A percentile compares a stretch with the other conserved stretches of the same genome.
Conservation (phyloP, 2,329 filamentous ascomycete species). For the Aspergillus fumigatiaffinis region DNA sequence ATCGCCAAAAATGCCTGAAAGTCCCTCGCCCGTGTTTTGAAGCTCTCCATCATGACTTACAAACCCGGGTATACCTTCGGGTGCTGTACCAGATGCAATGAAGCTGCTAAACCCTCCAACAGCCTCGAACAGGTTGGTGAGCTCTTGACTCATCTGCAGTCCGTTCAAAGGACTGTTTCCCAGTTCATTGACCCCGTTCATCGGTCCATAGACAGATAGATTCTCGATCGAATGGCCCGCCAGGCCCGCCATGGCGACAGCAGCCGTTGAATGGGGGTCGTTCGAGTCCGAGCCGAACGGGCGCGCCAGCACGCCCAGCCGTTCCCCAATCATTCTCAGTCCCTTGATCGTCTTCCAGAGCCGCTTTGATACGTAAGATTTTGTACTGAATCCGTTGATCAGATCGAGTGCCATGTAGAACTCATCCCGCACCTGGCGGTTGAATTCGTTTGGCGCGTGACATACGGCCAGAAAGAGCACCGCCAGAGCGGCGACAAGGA, state of each 20-base stretch:
- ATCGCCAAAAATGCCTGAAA: conserved; percentile 47
- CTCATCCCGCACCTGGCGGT: conserved; percentile 58
- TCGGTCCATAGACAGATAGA: conserved; percentile 46
- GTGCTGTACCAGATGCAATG: conserved; percentile 27
- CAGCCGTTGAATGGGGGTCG: conserved; percentile 59
- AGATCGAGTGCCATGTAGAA: conserved; percentile 65
- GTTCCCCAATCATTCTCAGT: conserved; percentile 60
- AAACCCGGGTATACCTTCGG: conserved; percentile 39
- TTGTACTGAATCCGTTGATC: conserved; percentile 58
- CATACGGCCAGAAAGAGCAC: conserved; percentile 63
- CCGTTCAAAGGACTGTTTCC: conserved; percentile 55
- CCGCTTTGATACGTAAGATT: conserved; percentile 58
- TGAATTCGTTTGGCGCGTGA: conserved; percentile 60
- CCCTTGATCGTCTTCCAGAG: conserved; percentile 63
- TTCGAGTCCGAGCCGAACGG: conserved; percentile 38
- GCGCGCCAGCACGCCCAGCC: conserved; percentile 51
- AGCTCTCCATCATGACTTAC: conserved; percentile 36
- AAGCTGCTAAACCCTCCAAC: conserved; percentile 52
- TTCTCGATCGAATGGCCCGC: conserved; percentile 61
- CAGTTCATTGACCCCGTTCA: conserved; percentile 37
- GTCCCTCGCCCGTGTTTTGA: conserved; percentile 41
- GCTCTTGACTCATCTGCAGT: conserved; percentile 57
- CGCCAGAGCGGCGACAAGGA: conserved; percentile 60
- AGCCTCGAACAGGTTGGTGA: conserved; percentile 62
- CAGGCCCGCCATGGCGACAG: conserved; percentile 63